These are phyloP conservation scores for Lecanicillium sp. DNA, from an alignment of 2,329 filamentous ascomycete genomes.

Conservation along the genomic window DNA sequence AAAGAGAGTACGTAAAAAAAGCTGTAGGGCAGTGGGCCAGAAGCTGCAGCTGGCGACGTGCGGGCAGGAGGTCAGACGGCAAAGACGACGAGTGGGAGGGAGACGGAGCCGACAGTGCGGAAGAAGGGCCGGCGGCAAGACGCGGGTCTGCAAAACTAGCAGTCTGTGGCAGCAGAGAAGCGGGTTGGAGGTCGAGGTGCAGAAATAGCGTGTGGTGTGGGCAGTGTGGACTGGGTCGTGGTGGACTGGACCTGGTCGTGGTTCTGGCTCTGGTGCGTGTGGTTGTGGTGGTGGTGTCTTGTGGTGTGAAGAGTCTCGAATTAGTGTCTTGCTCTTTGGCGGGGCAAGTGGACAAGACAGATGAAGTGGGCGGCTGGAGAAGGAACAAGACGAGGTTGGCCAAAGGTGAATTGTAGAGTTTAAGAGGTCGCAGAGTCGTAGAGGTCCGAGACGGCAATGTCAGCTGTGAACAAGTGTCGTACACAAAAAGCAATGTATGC, in stretches of 20 bases:
- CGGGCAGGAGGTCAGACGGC: background rate
- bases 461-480: too few relatives aligned
- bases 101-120: constrained; percentile 4
- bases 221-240: too few relatives aligned
- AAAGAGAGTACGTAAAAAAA: constrained; percentile 13
- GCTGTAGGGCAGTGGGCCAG: constrained; percentile 13
- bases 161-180: constrained; percentile 1
- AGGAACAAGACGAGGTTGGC: background rate
- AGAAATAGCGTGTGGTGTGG: too few relatives aligned
- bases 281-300: too few relatives aligned
- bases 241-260: too few relatives aligned
- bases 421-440: too few relatives aligned
- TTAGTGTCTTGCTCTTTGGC: constrained; percentile 8
- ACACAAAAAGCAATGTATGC: too few relatives aligned
- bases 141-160: constrained; percentile 9
- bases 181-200: constrained; percentile 10
- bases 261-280: too few relatives aligned
- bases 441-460: too few relatives aligned
- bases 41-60: background rate
- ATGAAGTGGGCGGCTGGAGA: constrained; percentile 1
- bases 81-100: background rate
- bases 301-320: constrained; percentile 7
- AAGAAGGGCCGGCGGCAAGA: constrained; percentile 9
- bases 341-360: constrained; percentile 11
- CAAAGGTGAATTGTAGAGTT: background rate